A percentile compares a stretch with the other conserved stretches of the same genome.
Evolutionary conservation across 495 filamentous ascomycete species (phyloP).

Genomic region (Chlorociboria aeruginascens): DNA sequence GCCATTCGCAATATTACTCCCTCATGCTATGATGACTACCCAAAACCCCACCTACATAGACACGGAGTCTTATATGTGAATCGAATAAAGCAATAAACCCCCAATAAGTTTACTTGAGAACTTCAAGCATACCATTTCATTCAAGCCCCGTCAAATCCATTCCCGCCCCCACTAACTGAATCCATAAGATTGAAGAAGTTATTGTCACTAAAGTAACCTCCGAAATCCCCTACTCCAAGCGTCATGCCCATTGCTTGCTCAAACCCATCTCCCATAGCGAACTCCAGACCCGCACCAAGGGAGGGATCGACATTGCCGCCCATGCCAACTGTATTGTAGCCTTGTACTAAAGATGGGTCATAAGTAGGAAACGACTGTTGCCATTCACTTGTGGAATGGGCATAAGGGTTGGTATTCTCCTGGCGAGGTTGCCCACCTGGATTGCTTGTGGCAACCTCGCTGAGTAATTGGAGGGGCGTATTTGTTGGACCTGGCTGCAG

Average conservation of each 20-base stretch:
- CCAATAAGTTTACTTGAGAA: neutral
- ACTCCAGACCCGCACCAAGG: slow-evolving; percentile 27
- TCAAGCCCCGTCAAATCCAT: slow-evolving; percentile 5
- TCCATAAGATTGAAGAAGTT: slow-evolving; percentile 13
- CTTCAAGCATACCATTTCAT: neutral
- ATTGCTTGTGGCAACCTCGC: slow-evolving; percentile 54
- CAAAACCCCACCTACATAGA: too few relatives aligned
- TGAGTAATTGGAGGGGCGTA: slow-evolving; percentile 52
- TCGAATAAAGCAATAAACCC: too few relatives aligned
- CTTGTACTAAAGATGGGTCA: slow-evolving; percentile 1
- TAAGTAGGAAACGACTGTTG: slow-evolving; percentile 9
- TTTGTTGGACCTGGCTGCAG: slow-evolving; percentile 21
- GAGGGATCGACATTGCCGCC: slow-evolving; percentile 22
- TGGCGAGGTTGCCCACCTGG: slow-evolving; percentile 15
- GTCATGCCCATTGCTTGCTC: slow-evolving; percentile 40
- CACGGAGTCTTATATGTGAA: too few relatives aligned
- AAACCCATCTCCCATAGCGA: slow-evolving; percentile 30
- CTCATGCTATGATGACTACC: too few relatives aligned
- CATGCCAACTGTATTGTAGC: slow-evolving; percentile 4
- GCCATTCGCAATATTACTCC: too few relatives aligned
- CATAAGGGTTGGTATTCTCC: slow-evolving; percentile 4
- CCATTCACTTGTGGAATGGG: slow-evolving; percentile 8
- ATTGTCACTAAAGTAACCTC: slow-evolving; percentile 15
- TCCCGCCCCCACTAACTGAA: neutral
- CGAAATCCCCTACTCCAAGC: slow-evolving; percentile 25